These are phyloP conservation scores for Umbelopsis sp. DNA, from an alignment of 192 early-diverging fungal genomes.

Conservation along the genomic window DNA sequence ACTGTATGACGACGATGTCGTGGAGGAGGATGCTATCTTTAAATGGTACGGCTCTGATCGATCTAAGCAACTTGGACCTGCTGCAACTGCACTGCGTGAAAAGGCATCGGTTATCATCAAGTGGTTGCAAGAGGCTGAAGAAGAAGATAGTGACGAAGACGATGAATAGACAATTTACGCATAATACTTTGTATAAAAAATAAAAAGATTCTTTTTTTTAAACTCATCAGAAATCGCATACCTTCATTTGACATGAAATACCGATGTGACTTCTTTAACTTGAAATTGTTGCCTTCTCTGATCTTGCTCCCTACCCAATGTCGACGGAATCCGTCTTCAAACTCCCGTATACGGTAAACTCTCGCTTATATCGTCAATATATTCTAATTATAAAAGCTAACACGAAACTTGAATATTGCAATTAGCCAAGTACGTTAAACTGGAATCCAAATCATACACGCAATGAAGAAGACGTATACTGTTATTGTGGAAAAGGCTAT, in stretches of 20 bases:
- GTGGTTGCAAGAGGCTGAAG: slow-evolving; percentile 74
- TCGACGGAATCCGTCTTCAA: background rate
- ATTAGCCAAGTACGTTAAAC: slow-evolving; percentile 26
- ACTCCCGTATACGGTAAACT: background rate
- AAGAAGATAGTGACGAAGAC: slow-evolving; percentile 61
- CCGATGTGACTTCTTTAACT: background rate
- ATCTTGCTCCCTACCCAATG: background rate
- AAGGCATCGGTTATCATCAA: slow-evolving; percentile 66
- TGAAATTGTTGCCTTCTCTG: background rate
- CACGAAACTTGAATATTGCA: background rate
- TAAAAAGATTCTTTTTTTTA: background rate
- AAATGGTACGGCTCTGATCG: slow-evolving; percentile 68
- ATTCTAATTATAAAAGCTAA: too few relatives aligned
- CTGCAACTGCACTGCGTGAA: slow-evolving; percentile 52
- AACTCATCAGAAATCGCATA: background rate
- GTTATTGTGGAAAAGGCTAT: slow-evolving; percentile 78
- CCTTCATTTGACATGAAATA: background rate
- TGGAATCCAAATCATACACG: slow-evolving; percentile 55
- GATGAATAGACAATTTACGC: slow-evolving; percentile 35
- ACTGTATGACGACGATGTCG: slow-evolving; percentile 79
- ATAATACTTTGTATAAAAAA: too few relatives aligned
- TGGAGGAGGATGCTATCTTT: slow-evolving; percentile 81
- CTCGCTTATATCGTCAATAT: background rate
- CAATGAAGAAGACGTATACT: slow-evolving; percentile 73
- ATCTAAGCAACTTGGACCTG: slow-evolving; percentile 40